Evolutionary conservation across 2,329 filamentous ascomycete genomes (phyloP).

Genomic region (Clarireedia paspali): DNA sequence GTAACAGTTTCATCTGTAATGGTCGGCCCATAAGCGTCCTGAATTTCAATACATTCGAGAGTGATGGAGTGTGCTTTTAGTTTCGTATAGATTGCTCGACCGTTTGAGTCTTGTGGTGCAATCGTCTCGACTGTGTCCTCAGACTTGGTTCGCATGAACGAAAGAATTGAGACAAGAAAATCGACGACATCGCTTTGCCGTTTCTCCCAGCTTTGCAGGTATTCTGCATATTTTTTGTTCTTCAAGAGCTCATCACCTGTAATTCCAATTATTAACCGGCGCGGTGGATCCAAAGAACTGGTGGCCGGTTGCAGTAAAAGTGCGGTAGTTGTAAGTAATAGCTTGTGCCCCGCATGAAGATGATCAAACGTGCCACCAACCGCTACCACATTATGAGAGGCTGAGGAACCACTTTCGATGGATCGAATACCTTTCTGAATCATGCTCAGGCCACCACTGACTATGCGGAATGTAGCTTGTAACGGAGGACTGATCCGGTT

Average conservation of each 20-base stretch:
- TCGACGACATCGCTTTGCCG: conserved; percentile 61
- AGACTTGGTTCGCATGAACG: conserved; percentile 32
- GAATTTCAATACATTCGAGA: conserved; percentile 76
- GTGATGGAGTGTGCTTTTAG: conserved; percentile 54
- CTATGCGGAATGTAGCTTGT: conserved; percentile 42
- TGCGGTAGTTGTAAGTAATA: conserved; percentile 83
- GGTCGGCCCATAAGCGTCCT: conserved; percentile 84
- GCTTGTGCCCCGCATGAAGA: conserved; percentile 88
- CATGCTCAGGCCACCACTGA: conserved; percentile 46
- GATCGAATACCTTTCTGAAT: conserved; percentile 21
- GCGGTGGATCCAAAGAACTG: conserved; percentile 32
- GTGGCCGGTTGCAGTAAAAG: conserved; percentile 54
- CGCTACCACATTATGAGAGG: conserved; percentile 54
- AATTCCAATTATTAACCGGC: conserved; percentile 72
- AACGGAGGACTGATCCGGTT: conserved; percentile 41
- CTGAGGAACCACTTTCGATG: conserved; percentile 10
- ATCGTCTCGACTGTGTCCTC: conserved; percentile 29
- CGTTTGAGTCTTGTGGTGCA: conserved; percentile 31
- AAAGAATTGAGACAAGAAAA: conserved; percentile 63
- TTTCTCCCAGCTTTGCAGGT: conserved; percentile 71
- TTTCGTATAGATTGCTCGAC: conserved; percentile 45
- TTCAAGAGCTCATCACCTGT: conserved; percentile 79
- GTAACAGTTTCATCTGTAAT: conserved; percentile 73
- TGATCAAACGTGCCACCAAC: conserved; percentile 96
- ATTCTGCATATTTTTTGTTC: conserved; percentile 81